Evolutionary conservation across 768 basidiomycete genomes (phyloP).

Genomic region (Suillus subalutaceus): DNA sequence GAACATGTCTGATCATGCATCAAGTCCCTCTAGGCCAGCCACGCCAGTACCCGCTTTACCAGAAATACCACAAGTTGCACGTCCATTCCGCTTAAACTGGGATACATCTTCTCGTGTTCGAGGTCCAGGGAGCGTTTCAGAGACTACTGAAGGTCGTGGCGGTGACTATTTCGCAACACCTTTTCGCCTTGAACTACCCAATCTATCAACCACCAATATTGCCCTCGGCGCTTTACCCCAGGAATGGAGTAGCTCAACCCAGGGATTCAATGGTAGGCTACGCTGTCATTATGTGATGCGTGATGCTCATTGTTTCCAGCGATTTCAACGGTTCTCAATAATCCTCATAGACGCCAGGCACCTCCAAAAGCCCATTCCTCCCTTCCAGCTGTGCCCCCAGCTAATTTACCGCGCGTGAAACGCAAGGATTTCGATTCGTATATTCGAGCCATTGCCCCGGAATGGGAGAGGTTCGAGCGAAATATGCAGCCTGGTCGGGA

Average conservation of each 20-base stretch:
- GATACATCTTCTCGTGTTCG: slow-evolving; percentile 57
- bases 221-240: slow-evolving; percentile 52
- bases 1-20: slow-evolving; percentile 46
- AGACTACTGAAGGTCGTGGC: slow-evolving; percentile 66
- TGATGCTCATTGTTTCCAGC: slow-evolving; percentile 49
- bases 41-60: slow-evolving; percentile 54
- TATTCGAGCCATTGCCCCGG: slow-evolving; percentile 66
- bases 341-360: slow-evolving; percentile 80
- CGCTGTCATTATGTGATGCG: neutral
- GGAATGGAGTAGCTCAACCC: slow-evolving; percentile 80
- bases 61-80: slow-evolving; percentile 45
- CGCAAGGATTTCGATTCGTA: slow-evolving; percentile 87
- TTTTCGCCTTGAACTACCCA: slow-evolving; percentile 48
- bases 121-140: slow-evolving; percentile 76
- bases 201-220: slow-evolving; percentile 52
- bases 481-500: slow-evolving; percentile 36
- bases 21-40: slow-evolving; percentile 59
- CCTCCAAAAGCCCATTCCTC: slow-evolving; percentile 88
- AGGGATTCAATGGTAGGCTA: slow-evolving; percentile 85
- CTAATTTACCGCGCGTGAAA: slow-evolving; percentile 78
- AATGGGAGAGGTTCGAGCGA: slow-evolving; percentile 77
- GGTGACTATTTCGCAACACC: slow-evolving; percentile 56
- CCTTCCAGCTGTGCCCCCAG: slow-evolving; percentile 70
- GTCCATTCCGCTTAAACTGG: slow-evolving; percentile 78
- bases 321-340: slow-evolving; percentile 92